phyloP scores from a whole-genome alignment of 225 moss, liverwort and hornwort species.

The Bryum argenteum region DNA sequence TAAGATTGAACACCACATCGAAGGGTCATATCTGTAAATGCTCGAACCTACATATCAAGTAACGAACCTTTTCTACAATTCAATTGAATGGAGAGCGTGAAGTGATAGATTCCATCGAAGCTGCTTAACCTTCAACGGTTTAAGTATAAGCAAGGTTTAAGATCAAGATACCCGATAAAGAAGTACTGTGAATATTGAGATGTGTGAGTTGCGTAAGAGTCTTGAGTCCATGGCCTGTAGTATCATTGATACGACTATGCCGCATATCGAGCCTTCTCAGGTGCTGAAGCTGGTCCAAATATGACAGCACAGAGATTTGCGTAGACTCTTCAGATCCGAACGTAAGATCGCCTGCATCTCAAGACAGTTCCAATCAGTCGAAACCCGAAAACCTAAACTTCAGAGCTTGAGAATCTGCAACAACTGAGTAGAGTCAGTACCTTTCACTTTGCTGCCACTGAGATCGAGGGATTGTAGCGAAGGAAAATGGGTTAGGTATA shows the following conservation, averaged over 20 bases:
- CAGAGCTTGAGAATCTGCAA: not conserved
- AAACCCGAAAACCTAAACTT: conserved; percentile 5
- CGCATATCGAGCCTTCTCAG: conserved; percentile 53
- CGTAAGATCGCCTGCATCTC: conserved; percentile 28
- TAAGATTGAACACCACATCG: not conserved
- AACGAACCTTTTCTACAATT: not conserved
- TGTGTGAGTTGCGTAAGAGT: conserved; percentile 54
- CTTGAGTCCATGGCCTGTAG: conserved; percentile 35
- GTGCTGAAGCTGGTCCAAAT: conserved; percentile 44
- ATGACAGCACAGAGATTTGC: conserved; percentile 37
- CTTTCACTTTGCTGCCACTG: conserved; percentile 48
- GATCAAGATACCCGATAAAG: conserved; percentile 41
- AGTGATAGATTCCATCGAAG: no score
- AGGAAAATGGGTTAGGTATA: conserved; percentile 50
- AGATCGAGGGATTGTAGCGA: conserved; percentile 48
- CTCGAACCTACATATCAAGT: no score
- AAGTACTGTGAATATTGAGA: conserved; percentile 42
- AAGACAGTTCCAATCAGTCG: conserved; percentile 26
- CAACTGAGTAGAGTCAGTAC: conserved; percentile 23
- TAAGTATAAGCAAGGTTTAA: not conserved
- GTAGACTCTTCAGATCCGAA: conserved; percentile 29
- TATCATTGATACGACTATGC: conserved; percentile 39
- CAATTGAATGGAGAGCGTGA: no score
- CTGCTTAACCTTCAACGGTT: not conserved
- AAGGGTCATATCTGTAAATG: no score